Conservation (phyloP, 1,139 yeast genomes). For the Saccharomycopsis hybrid region DNA sequence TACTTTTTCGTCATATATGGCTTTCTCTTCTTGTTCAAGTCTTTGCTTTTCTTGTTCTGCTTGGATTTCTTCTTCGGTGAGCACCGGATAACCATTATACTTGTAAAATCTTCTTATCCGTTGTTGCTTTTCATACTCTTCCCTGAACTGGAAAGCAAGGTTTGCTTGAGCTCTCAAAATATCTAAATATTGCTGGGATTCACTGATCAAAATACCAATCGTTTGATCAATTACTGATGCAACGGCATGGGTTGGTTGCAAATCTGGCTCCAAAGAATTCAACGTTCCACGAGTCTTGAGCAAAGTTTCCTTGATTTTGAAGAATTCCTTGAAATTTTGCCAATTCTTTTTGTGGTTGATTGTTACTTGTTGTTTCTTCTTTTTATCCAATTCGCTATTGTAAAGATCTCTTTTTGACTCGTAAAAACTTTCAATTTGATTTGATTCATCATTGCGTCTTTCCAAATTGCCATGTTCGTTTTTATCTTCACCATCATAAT, state of each 20-base stretch:
- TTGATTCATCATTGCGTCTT: not conserved
- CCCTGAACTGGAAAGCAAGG: slow-evolving; percentile 69
- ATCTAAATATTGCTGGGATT: slow-evolving; percentile 64
- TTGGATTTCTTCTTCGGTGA: slow-evolving; percentile 4
- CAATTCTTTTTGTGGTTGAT: slow-evolving; percentile 30
- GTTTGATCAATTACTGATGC: slow-evolving; percentile 16
- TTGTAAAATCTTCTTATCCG: slow-evolving; percentile 16
- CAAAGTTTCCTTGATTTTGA: slow-evolving; percentile 49
- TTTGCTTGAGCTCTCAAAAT: slow-evolving; percentile 79
- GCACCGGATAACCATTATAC: slow-evolving; percentile 10
- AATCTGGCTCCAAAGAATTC: slow-evolving; percentile 41
- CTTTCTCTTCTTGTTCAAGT: not conserved
- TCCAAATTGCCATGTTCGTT: not conserved
- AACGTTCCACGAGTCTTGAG: slow-evolving; percentile 52
- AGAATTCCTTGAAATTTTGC: slow-evolving; percentile 65
- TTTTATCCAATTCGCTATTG: slow-evolving; percentile 4
- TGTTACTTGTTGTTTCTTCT: slow-evolving; percentile 2
- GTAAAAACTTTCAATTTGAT: slow-evolving; percentile 12
- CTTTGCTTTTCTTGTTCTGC: slow-evolving; percentile 1
- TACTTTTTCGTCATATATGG: too few relatives aligned
- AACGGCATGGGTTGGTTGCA: slow-evolving; percentile 32
- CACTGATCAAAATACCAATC: slow-evolving; percentile 52
- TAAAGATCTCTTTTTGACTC: slow-evolving; percentile 15
- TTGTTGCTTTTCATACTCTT: slow-evolving; percentile 31
- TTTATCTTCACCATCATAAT: not conserved